Evolutionary conservation across 306 rosid species (phyloP).

Genomic region (Clitoria ternatea): DNA sequence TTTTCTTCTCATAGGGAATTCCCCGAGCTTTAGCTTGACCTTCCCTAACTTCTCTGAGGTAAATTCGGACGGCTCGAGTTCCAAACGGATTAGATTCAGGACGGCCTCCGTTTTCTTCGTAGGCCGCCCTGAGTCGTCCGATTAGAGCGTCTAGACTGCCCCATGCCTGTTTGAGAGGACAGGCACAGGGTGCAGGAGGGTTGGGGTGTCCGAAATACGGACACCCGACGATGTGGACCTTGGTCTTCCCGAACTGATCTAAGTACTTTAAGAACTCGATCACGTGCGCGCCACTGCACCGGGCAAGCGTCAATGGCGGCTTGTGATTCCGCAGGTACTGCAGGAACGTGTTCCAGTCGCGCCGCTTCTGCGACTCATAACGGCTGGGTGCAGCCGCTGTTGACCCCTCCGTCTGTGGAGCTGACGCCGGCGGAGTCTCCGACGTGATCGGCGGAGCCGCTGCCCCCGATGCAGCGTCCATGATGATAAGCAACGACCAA

Average conservation of each 20-base stretch:
- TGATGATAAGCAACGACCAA: not conserved
- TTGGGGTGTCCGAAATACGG: constrained; percentile 73
- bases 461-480: constrained; percentile 61
- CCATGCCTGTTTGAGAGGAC: constrained; percentile 91
- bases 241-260: constrained; percentile 94
- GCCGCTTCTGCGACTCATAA: constrained; percentile 90
- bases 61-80: constrained; percentile 78
- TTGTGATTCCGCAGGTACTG: constrained; percentile 89
- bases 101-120: constrained; percentile 87
- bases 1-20: constrained; percentile 90
- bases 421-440: not conserved
- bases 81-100: constrained; percentile 88
- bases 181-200: constrained; percentile 86
- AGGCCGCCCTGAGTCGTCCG: constrained; percentile 95
- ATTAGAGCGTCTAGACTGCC: constrained; percentile 95
- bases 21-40: constrained; percentile 92
- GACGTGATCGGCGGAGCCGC: not conserved
- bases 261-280: constrained; percentile 86
- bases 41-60: constrained; percentile 78
- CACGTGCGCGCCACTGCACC: constrained; percentile 99
- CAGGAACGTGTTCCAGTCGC: constrained; percentile 96
- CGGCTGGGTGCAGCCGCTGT: constrained; percentile 48
- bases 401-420: not conserved
- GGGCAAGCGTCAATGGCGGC: constrained; percentile 79
- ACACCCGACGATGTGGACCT: constrained; percentile 70